phyloP scores from a whole-genome alignment of 2,329 filamentous ascomycete genomes.

The Chaetomiaceae sp. region DNA sequence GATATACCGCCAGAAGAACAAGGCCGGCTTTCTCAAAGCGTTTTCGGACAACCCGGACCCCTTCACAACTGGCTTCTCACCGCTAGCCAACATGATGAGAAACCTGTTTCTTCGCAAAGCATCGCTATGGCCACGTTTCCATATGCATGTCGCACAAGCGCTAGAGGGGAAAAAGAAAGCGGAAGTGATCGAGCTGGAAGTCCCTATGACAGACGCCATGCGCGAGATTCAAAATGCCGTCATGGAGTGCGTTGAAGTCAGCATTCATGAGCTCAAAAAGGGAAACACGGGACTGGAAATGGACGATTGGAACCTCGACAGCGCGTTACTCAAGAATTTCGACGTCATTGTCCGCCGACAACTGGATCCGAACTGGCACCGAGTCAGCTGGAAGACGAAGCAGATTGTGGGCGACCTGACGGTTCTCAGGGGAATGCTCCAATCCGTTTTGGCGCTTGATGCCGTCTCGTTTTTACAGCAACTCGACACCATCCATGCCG shows the following conservation, averaged over 20 bases:
- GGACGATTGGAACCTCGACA: conserved; percentile 96
- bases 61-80: conserved; percentile 82
- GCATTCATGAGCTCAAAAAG: conserved; percentile 90
- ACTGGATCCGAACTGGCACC: conserved; percentile 94
- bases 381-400: conserved; percentile 89
- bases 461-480: conserved; percentile 89
- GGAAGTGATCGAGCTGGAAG: conserved; percentile 94
- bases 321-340: conserved; percentile 86
- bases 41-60: conserved; percentile 93
- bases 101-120: conserved; percentile 87
- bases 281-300: conserved; percentile 85
- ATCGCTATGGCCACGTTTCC: conserved; percentile 89
- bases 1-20: conserved; percentile 93
- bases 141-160: conserved; percentile 82
- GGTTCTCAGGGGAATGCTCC: conserved; percentile 76
- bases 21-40: conserved; percentile 87
- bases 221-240: conserved; percentile 88
- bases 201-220: conserved; percentile 95
- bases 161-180: conserved; percentile 89
- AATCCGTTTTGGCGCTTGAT: conserved; percentile 79
- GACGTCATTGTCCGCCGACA: conserved; percentile 84
- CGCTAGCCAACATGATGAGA: conserved; percentile 83
- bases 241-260: conserved; percentile 92
- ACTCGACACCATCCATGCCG: conserved; percentile 87
- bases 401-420: conserved; percentile 90